Percentiles rank a stretch among this genome's conserved stretches.
phyloP scores from a whole-genome alignment of 1,284 basidiomycete species.

The Pseudozyma thailandica region DNA sequence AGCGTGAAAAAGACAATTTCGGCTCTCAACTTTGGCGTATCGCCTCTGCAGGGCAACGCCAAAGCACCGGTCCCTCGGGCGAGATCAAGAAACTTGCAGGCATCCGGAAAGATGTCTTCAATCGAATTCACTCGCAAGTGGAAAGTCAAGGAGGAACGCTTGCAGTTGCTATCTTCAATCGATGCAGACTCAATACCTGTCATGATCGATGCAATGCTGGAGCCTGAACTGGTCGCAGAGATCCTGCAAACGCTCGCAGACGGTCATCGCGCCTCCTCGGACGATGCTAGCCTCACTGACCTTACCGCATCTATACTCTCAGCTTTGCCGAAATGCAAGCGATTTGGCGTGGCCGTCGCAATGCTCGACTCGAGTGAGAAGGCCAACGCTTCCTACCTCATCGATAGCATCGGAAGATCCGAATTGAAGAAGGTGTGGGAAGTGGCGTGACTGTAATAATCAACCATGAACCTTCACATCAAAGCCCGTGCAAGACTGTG shows the following conservation, averaged over 20 bases:
- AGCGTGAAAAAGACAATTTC: conserved; percentile 26
- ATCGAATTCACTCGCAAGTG: conserved; percentile 47
- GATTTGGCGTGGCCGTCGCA: conserved; percentile 33
- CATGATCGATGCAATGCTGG: conserved; percentile 40
- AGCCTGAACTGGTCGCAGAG: conserved; percentile 32
- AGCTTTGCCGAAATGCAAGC: conserved; percentile 31
- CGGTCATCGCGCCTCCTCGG: conserved; percentile 1
- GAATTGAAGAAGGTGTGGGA: conserved; percentile 32
- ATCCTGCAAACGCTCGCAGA: conserved; percentile 22
- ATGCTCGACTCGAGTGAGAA: conserved; percentile 40
- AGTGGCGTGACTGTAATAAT: conserved; percentile 3
- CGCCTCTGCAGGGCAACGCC: background rate
- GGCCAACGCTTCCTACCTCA: conserved; percentile 11
- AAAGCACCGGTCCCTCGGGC: background rate
- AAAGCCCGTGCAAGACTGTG: background rate
- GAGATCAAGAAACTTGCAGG: background rate
- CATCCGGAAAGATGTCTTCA: conserved; percentile 14
- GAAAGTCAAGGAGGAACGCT: conserved; percentile 28
- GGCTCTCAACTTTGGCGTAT: conserved; percentile 33
- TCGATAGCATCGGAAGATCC: conserved; percentile 13
- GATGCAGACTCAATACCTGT: conserved; percentile 23
- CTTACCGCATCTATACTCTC: conserved; percentile 4
- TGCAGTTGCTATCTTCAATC: conserved; percentile 14
- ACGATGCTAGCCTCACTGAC: background rate
- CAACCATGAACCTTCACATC: background rate